Evolutionary conservation across 1,284 basidiomycete genomes (phyloP), one percentile per base, ranked within the genome.

Genomic region (Microbotryomycetes sp.): DNA sequence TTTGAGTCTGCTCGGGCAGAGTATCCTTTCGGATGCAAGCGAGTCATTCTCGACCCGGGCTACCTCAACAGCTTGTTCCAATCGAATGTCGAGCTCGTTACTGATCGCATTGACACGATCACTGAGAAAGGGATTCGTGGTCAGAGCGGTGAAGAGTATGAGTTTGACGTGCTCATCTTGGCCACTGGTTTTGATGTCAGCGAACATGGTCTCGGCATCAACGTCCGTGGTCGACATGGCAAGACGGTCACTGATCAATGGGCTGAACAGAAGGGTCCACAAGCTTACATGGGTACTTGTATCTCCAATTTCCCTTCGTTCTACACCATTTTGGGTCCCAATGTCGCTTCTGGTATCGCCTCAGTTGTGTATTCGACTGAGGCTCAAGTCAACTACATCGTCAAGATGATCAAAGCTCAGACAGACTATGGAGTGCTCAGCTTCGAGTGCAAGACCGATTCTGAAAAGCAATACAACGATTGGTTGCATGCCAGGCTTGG

Each of bases 101-200:
- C 29, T 19, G 57, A 63, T 19, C 53, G 52, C 42, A 65, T 67
- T 57, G 60, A 60, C 16, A 65, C 64, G 19, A 47, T 67, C 59
- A 63, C 60, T 5, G 63, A 67, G 36, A 62, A 62, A 28, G 64
- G 64, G 26, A 52, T 67, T 29, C 46, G 46, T 16, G 47, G 47
- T 45, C 48, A 53, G 36, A 49, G 48, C 31, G 66, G 66, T 23
- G 49, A 57, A 30, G 60, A 65, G 52, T 42, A 62, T 49, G 53
- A 56, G 22, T 32, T 60, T 22, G 66, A 67, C 49, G 63, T 67
- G n/a, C 57, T 67, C 15, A 58, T 64, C 25, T 57, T 68, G 4
- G 66, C 56, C 28, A 67, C 60, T 46, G 66, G 66, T 32, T 67
- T 67, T 32, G 50, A 67, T 52, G n/a, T 65, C 59, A 45, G 49